A percentile compares a stretch with the other conserved stretches of the same genome.
phyloP scores from a whole-genome alignment of 768 basidiomycete genomes.

The Leccinum broughii region DNA sequence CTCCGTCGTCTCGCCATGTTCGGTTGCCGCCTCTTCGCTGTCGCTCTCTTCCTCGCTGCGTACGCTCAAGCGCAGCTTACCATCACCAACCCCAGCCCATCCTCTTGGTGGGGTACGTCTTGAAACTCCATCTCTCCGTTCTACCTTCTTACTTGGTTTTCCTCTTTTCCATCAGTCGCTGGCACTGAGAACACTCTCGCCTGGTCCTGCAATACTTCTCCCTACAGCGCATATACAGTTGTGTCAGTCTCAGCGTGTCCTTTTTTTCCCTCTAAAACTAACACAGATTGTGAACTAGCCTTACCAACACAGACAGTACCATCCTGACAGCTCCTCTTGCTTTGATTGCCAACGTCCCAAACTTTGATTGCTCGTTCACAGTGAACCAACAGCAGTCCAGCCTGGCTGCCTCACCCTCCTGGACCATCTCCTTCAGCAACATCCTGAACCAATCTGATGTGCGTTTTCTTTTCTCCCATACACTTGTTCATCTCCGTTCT shows the following conservation, averaged over 20 bases:
- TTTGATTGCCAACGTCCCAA: conserved; percentile 50
- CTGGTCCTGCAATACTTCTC: conserved; percentile 55
- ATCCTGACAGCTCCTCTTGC: conserved; percentile 40
- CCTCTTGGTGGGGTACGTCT: conserved; percentile 63
- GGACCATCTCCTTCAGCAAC: conserved; percentile 52
- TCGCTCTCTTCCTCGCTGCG: conserved; percentile 41
- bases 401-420: conserved; percentile 46
- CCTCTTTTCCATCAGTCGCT: conserved; percentile 43
- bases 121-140: neutral
- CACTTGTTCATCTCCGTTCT: neutral
- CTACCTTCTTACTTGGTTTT: neutral
- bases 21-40: conserved; percentile 33
- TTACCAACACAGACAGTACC: conserved; percentile 44
- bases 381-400: conserved; percentile 48
- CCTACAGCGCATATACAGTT: conserved; percentile 47
- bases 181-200: conserved; percentile 53
- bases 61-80: conserved; percentile 39
- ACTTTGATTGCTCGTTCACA: conserved; percentile 58
- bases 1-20: conserved; percentile 31
- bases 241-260: conserved; percentile 28
- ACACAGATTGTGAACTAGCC: conserved; percentile 29
- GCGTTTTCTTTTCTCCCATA: conserved; percentile 25
- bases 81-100: conserved; percentile 46
- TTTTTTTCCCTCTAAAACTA: conserved; percentile 1
- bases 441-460: conserved; percentile 53